Conservation (phyloP, 257 asterid species). For the Apocynum venetum region DNA sequence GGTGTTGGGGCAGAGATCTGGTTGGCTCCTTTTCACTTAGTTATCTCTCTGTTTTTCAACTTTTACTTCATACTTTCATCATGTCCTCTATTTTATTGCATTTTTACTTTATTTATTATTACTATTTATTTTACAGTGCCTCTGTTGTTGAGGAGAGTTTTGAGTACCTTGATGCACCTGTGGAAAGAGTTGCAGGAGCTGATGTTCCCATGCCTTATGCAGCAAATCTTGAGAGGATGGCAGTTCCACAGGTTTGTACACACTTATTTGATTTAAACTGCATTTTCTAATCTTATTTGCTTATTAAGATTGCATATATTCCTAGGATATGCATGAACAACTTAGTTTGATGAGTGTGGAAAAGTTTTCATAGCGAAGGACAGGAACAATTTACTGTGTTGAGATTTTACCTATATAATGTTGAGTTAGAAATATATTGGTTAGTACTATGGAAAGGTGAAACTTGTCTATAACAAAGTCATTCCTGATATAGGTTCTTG, state of each 20-base stretch:
- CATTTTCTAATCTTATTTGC: not conserved
- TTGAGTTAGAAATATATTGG: no score
- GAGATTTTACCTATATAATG: no score
- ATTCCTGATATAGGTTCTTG: no score
- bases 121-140: slow-evolving; percentile 38
- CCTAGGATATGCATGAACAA: no score
- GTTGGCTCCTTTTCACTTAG: slow-evolving; percentile 26
- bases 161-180: slow-evolving; percentile 63
- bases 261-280: not conserved
- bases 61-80: not conserved
- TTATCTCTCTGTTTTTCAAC: not conserved
- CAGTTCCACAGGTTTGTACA: slow-evolving; percentile 54
- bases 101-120: not conserved
- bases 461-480: no score
- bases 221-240: slow-evolving; percentile 62
- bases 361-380: no score
- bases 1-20: slow-evolving; percentile 92
- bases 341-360: no score
- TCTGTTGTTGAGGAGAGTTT: slow-evolving; percentile 58
- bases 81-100: not conserved
- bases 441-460: no score
- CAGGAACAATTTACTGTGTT: no score
- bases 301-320: no score
- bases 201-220: slow-evolving; percentile 79
- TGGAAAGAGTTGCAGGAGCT: slow-evolving; percentile 62